Percentiles rank a stretch among this genome's conserved stretches.
Evolutionary conservation across 306 rosid genomes (phyloP).

Genomic region (Pyrus communis): DNA sequence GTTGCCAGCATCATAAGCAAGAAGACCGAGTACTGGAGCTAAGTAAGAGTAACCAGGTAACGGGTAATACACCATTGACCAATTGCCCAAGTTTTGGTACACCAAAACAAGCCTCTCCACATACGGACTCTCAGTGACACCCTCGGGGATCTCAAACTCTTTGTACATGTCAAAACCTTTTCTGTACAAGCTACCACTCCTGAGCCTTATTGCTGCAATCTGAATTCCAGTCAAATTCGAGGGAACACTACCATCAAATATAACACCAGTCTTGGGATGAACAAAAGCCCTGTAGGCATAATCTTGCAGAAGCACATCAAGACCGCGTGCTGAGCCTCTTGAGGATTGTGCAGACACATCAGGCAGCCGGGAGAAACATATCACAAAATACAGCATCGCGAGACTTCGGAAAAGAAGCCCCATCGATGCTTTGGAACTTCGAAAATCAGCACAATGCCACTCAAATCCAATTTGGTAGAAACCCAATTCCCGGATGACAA

Average conservation of each 20-base stretch:
- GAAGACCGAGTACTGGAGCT: slow-evolving; percentile 80
- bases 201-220: slow-evolving; percentile 36
- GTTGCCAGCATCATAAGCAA: slow-evolving; percentile 63
- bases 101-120: slow-evolving; percentile 80
- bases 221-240: slow-evolving; percentile 30
- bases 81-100: slow-evolving; percentile 74
- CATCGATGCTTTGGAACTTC: slow-evolving; percentile 41
- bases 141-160: slow-evolving; percentile 54
- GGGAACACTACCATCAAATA: slow-evolving; percentile 21
- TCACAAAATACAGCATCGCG: slow-evolving; percentile 33
- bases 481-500: slow-evolving; percentile 4
- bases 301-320: slow-evolving; percentile 33
- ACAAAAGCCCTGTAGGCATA: slow-evolving; percentile 30
- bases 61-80: slow-evolving; percentile 51
- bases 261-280: slow-evolving; percentile 25
- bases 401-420: slow-evolving; percentile 52
- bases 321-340: neutral
- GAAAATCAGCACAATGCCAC: slow-evolving; percentile 34
- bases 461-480: neutral
- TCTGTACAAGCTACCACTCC: slow-evolving; percentile 78
- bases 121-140: slow-evolving; percentile 50
- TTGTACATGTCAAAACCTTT: slow-evolving; percentile 46
- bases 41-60: slow-evolving; percentile 59
- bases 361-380: slow-evolving; percentile 38
- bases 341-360: slow-evolving; percentile 38